Conservation (phyloP, 2,329 filamentous ascomycete genomes). For the Penicillium digitatum region DNA sequence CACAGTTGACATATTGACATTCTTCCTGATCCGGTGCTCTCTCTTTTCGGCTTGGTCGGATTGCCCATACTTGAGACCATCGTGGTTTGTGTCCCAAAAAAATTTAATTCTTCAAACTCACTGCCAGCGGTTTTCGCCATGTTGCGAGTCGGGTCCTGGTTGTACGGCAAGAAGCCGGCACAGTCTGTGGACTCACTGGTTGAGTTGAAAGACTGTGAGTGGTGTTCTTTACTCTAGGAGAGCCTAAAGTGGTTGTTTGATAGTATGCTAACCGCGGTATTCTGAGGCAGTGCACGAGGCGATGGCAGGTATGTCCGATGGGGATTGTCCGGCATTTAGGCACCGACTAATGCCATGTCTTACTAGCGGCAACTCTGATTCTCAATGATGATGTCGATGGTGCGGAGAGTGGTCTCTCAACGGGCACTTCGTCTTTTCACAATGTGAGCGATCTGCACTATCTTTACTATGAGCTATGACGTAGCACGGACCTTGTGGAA, state of each 20-base stretch:
- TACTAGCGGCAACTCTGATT: constrained; percentile 62
- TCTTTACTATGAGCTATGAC: constrained; percentile 6
- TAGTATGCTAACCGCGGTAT: constrained; percentile 18
- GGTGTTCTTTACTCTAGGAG: constrained; percentile 19
- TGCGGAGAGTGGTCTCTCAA: constrained; percentile 68
- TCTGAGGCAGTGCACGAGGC: constrained; percentile 38
- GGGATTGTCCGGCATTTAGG: background rate
- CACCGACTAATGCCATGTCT: background rate
- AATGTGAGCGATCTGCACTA: constrained; percentile 47
- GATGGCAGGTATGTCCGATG: constrained; percentile 39
- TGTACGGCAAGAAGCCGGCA: constrained; percentile 44
- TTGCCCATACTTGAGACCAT: constrained; percentile 4
- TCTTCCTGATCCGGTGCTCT: constrained; percentile 25
- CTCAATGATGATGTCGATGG: constrained; percentile 87
- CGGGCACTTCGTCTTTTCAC: constrained; percentile 81
- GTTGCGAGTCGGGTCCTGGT: constrained; percentile 44
- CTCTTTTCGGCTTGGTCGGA: constrained; percentile 4
- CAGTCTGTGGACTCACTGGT: constrained; percentile 56
- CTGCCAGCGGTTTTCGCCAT: constrained; percentile 22
- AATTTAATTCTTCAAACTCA: background rate
- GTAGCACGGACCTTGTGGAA: background rate
- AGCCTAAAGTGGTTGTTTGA: background rate
- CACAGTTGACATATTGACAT: constrained; percentile 27
- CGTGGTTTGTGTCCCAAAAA: background rate
- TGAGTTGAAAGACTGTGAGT: constrained; percentile 51